Evolutionary conservation across 495 filamentous ascomycete genomes (phyloP), one percentile per base, ranked within the genome.

Genomic region (Jackrogersella multiformis): DNA sequence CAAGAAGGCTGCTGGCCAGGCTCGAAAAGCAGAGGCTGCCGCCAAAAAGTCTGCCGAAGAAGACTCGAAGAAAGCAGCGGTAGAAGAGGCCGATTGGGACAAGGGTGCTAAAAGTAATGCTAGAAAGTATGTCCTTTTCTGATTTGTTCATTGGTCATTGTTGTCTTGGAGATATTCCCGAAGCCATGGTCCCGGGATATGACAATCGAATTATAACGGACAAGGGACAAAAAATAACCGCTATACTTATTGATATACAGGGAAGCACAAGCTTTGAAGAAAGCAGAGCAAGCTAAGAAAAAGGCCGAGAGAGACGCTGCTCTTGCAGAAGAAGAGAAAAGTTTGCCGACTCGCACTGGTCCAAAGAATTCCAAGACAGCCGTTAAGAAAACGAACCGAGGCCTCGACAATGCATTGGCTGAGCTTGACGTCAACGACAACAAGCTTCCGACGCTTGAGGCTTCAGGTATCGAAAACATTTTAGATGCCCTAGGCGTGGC

Each of bases 1-100:
- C 71, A 98, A 97, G 83, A 98, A 98, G 81, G 94, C 82, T 0
- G 86, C 87, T 1, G 96, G 95, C 68, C 92, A 98, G 72, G 93
- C 94, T 58, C 84, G 93, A 81, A 99, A 99, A 83, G 94, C 95
- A 59, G 92, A 97, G 42, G 86, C 87, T 8, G 94, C 93, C 0
- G 88, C 90, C 2, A 70, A 82, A 45, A 99, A 97, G 77, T 84
- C 87, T 34, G 91, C 91, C 6, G 87, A 70, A 0, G 89, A 89
- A 52, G 83, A 90, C 16, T 77, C 85, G n/a, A 91, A 89, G 78
- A 85, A 80, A 30, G 86, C 85, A 0, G 84, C 80, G 0, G 87
- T 77, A 36, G 96, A 97, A 70, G 89, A 89, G 8, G 82, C 82
- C 61, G 82, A 96, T 65, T 99, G 95, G 95, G 58, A 79, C 2